Percentiles rank a stretch among this genome's conserved stretches.
phyloP scores from a whole-genome alignment of 1,284 basidiomycete species.

The Pascua sp. region DNA sequence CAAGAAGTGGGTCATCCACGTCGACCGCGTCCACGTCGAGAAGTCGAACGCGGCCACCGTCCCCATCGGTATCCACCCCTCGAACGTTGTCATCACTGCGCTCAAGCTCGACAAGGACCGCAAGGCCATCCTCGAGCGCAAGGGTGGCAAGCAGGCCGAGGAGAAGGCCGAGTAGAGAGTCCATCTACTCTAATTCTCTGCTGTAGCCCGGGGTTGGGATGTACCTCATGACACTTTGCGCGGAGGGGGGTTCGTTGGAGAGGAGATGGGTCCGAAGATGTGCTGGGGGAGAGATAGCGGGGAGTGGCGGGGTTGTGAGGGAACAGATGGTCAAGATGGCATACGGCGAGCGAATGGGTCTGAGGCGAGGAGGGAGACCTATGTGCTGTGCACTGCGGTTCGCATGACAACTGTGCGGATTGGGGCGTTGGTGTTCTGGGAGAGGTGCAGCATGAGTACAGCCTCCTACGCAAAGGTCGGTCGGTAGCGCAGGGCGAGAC shows the following conservation, averaged over 20 bases:
- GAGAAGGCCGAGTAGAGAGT: conserved; percentile 44
- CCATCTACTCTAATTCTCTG: conserved; percentile 4
- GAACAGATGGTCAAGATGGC: too few relatives aligned
- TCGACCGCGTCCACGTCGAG: conserved; percentile 96
- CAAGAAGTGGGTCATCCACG: conserved; percentile 98
- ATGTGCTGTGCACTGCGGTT: too few relatives aligned
- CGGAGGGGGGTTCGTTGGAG: neutral
- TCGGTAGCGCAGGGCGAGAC: too few relatives aligned
- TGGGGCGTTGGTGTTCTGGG: too few relatives aligned
- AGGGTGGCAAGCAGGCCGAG: conserved; percentile 47
- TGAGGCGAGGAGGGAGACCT: too few relatives aligned
- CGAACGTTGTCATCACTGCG: conserved; percentile 91
- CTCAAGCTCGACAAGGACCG: conserved; percentile 64
- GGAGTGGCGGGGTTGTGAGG: neutral
- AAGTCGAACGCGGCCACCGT: conserved; percentile 95
- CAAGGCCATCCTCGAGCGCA: conserved; percentile 52
- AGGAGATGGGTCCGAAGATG: neutral
- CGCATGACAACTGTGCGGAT: too few relatives aligned
- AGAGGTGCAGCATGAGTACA: too few relatives aligned
- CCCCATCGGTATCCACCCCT: conserved; percentile 92
- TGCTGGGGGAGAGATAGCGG: too few relatives aligned
- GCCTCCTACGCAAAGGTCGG: too few relatives aligned
- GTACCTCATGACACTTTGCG: conserved; percentile 13
- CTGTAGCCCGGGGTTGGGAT: conserved; percentile 17
- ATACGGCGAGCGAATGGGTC: too few relatives aligned